These are phyloP conservation scores for Xylariales sp. DNA, from an alignment of 2,329 filamentous ascomycete species.

Conservation along the genomic window DNA sequence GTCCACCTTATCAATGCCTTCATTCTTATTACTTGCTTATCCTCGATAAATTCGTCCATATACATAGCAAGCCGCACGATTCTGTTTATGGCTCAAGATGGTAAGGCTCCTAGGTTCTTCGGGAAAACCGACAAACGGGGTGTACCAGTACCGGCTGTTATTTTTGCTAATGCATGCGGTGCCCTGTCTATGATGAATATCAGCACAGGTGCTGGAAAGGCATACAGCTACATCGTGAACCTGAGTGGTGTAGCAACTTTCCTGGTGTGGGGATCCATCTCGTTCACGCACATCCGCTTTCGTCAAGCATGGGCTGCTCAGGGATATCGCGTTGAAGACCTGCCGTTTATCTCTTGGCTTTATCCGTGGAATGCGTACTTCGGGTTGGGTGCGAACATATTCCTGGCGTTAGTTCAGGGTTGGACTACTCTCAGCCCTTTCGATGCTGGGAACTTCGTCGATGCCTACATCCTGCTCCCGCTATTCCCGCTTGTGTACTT, in stretches of 20 bases:
- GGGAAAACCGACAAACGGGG: slow-evolving; percentile 64
- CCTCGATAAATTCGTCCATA: slow-evolving; percentile 69
- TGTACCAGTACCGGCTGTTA: slow-evolving; percentile 53
- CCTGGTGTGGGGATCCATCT: slow-evolving; percentile 67
- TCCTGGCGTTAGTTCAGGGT: slow-evolving; percentile 56
- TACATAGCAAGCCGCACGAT: slow-evolving; percentile 74
- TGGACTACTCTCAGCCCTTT: slow-evolving; percentile 58
- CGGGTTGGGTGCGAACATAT: slow-evolving; percentile 51
- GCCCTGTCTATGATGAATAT: slow-evolving; percentile 72
- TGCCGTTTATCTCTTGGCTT: slow-evolving; percentile 50
- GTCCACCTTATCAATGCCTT: slow-evolving; percentile 76
- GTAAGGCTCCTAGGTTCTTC: slow-evolving; percentile 66
- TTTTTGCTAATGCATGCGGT: slow-evolving; percentile 67
- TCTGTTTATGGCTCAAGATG: slow-evolving; percentile 69
- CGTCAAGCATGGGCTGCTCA: slow-evolving; percentile 58
- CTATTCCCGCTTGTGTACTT: slow-evolving; percentile 55
- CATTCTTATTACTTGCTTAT: slow-evolving; percentile 68
- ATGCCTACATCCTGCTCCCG: slow-evolving; percentile 58
- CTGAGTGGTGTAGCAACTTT: slow-evolving; percentile 67
- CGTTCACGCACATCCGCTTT: slow-evolving; percentile 68
- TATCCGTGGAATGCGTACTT: slow-evolving; percentile 59
- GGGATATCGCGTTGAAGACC: slow-evolving; percentile 46
- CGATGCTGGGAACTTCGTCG: slow-evolving; percentile 53
- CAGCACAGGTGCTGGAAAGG: slow-evolving; percentile 59
- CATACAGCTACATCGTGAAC: slow-evolving; percentile 67